Conservation (phyloP, 1,284 basidiomycete species). For the Spongiforma sp. region DNA sequence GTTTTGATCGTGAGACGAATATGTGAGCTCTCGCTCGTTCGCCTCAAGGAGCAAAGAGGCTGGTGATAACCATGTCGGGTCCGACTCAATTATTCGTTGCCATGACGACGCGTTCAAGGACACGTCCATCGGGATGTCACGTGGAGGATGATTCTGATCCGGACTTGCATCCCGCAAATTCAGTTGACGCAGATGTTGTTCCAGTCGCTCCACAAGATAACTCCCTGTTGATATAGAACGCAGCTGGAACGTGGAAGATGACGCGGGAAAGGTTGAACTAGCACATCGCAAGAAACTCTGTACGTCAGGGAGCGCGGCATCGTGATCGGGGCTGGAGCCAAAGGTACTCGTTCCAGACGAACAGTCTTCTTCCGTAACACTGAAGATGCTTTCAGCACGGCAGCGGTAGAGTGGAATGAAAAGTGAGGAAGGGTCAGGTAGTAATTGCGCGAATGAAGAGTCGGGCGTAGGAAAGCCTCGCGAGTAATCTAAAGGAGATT, state of each 20-base stretch:
- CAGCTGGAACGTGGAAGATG: constrained; percentile 28
- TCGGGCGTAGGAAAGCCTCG: constrained; percentile 4
- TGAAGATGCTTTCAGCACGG: constrained; percentile 11
- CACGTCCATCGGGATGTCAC: constrained; percentile 16
- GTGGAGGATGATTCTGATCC: background rate
- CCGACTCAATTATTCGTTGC: background rate
- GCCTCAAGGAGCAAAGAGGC: background rate
- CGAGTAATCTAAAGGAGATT: constrained; percentile 9
- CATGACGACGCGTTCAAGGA: background rate
- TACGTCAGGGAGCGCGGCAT: background rate
- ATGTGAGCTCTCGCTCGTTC: background rate
- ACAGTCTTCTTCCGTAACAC: constrained; percentile 10
- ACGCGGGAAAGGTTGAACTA: constrained; percentile 18
- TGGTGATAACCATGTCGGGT: constrained; percentile 1
- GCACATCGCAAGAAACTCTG: background rate
- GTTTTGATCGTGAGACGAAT: constrained; percentile 5
- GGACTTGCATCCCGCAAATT: constrained; percentile 20
- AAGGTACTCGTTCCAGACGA: constrained; percentile 22
- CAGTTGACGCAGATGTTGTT: constrained; percentile 24
- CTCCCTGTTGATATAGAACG: constrained; percentile 27
- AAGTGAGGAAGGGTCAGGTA: background rate
- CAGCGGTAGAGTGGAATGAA: constrained; percentile 5
- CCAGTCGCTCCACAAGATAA: constrained; percentile 29
- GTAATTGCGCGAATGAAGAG: constrained; percentile 8
- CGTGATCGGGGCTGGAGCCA: background rate